phyloP scores from a whole-genome alignment of 2,329 filamentous ascomycete species.

The Fusarium veterinarium region DNA sequence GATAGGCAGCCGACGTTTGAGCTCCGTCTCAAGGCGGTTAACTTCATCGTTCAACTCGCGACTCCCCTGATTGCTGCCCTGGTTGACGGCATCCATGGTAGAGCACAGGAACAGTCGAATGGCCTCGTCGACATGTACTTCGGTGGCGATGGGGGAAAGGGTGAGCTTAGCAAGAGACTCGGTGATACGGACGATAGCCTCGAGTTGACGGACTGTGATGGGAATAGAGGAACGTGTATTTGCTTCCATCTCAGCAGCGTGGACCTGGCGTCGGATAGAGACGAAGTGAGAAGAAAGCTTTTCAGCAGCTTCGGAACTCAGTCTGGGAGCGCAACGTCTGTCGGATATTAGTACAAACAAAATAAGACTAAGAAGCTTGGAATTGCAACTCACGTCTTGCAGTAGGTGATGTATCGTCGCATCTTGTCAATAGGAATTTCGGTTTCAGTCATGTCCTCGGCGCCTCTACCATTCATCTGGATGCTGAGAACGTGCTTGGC shows the following conservation, averaged over 20 bases:
- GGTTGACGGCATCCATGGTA: conserved; percentile 97
- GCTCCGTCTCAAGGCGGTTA: conserved; percentile 85
- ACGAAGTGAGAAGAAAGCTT: conserved; percentile 98
- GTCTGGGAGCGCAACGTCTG: conserved; percentile 89
- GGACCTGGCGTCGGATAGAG: conserved; percentile 92
- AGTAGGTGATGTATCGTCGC: conserved; percentile 97
- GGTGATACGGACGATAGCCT: conserved; percentile 96
- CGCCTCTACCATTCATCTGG: conserved; percentile 88
- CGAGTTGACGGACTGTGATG: conserved; percentile 96
- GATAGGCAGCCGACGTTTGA: conserved; percentile 87
- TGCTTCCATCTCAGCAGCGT: conserved; percentile 88
- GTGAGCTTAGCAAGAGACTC: conserved; percentile 94
- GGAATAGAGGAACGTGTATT: conserved; percentile 94
- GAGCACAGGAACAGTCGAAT: conserved; percentile 96
- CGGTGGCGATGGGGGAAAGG: conserved; percentile 86
- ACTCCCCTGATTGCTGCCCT: conserved; percentile 84
- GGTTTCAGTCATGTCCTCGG: conserved; percentile 84
- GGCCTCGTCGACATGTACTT: conserved; percentile 94
- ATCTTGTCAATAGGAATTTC: conserved; percentile 97
- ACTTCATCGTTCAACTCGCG: conserved; percentile 94
- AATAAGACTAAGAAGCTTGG: too few species aligned
- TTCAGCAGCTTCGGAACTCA: conserved; percentile 91
- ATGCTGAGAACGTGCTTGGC: conserved; percentile 98
- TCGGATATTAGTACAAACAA: conserved; percentile 44
- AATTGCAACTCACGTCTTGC: conserved; percentile 79